These are phyloP conservation scores for Fusarium mexicanum DNA, from an alignment of 2,329 filamentous ascomycete species.

Conservation along the genomic window DNA sequence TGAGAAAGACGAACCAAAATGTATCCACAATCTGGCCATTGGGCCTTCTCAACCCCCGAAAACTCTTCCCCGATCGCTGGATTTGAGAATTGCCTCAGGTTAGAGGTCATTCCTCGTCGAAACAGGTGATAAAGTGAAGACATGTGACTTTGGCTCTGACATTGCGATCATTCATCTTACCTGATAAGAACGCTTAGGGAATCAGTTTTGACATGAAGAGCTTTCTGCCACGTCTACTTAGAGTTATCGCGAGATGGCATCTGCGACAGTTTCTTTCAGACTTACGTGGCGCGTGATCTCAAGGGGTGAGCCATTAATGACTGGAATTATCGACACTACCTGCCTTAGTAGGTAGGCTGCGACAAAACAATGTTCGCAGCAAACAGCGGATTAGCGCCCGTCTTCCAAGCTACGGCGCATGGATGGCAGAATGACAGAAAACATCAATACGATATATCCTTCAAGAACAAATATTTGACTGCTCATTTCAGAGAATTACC, in stretches of 20 bases:
- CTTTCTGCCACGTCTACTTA: slow-evolving; percentile 15
- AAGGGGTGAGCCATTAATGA: slow-evolving; percentile 8
- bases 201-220: neutral
- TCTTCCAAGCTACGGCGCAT: neutral
- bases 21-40: slow-evolving; percentile 45
- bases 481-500: slow-evolving; percentile 12
- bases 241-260: slow-evolving; percentile 16
- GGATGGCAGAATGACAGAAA: neutral
- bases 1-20: slow-evolving; percentile 32
- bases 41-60: slow-evolving; percentile 33
- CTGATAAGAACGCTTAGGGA: neutral
- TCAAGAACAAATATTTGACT: neutral
- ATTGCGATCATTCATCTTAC: slow-evolving; percentile 1
- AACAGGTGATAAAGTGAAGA: neutral
- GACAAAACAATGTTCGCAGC: slow-evolving; percentile 11
- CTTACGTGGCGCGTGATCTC: slow-evolving; percentile 2
- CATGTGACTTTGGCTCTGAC: neutral
- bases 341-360: slow-evolving; percentile 9
- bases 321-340: neutral
- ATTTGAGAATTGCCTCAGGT: slow-evolving; percentile 23
- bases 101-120: neutral
- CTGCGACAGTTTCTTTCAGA: slow-evolving; percentile 20
- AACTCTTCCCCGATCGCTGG: slow-evolving; percentile 24
- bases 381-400: neutral
- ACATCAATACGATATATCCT: neutral